A percentile compares a stretch with the other conserved stretches of the same genome.
These are phyloP conservation scores for Amanita exitialis DNA, from an alignment of 768 basidiomycete species.

Conservation along the genomic window DNA sequence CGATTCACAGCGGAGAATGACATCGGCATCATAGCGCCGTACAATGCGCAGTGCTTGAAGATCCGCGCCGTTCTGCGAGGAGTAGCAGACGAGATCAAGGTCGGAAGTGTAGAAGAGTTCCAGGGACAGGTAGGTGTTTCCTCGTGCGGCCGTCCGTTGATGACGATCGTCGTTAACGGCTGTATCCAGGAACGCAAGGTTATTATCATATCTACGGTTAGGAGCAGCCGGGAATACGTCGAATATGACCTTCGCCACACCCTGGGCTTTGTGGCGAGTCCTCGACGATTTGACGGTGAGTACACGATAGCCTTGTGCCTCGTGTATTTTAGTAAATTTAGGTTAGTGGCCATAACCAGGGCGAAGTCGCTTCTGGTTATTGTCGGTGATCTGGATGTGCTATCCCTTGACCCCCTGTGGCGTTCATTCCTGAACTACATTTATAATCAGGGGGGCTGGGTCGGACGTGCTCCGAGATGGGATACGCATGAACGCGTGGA, in stretches of 20 bases:
- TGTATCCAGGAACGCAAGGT: conserved; percentile 37
- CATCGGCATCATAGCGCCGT: conserved; percentile 55
- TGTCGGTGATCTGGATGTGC: conserved; percentile 47
- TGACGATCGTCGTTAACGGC: conserved; percentile 17
- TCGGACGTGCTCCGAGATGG: conserved; percentile 36
- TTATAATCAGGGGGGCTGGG: conserved; percentile 44
- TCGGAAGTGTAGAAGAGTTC: conserved; percentile 60
- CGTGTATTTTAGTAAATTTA: background rate
- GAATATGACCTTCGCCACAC: conserved; percentile 46
- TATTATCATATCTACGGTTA: conserved; percentile 49
- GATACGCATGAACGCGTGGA: conserved; percentile 29
- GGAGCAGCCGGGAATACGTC: conserved; percentile 43
- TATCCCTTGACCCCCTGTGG: conserved; percentile 58
- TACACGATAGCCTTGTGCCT: background rate
- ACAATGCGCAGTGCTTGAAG: conserved; percentile 48
- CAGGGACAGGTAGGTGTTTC: conserved; percentile 45
- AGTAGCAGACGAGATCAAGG: conserved; percentile 35
- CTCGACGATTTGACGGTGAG: conserved; percentile 51
- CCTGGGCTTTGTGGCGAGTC: conserved; percentile 49
- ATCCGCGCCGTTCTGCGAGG: conserved; percentile 27
- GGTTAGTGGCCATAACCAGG: conserved; percentile 48
- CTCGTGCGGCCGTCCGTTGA: conserved; percentile 21
- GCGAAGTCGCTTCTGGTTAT: conserved; percentile 51
- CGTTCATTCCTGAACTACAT: conserved; percentile 50
- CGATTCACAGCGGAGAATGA: conserved; percentile 31